These are phyloP conservation scores for Cadophora luteo-olivacea DNA, from an alignment of 2,329 filamentous ascomycete genomes.

Conservation along the genomic window DNA sequence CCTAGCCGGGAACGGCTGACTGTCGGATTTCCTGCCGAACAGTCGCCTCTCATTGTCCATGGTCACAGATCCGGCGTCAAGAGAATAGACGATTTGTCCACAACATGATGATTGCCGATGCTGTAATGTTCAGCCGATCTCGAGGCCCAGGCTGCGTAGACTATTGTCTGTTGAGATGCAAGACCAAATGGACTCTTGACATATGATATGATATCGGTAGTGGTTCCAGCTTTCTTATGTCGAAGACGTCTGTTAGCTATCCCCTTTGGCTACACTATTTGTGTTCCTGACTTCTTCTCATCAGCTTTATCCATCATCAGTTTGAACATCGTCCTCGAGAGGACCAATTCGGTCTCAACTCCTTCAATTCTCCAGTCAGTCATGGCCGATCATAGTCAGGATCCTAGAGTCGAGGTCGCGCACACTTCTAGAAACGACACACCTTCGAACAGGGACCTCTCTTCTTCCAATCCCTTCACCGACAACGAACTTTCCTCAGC, in stretches of 20 bases:
- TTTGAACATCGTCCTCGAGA: background rate
- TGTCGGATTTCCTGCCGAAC: no score
- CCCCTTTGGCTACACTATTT: background rate
- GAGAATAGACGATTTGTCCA: no score
- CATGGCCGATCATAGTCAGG: slow-evolving; percentile 8
- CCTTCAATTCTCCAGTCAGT: background rate
- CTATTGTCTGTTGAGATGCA: background rate
- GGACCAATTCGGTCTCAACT: background rate
- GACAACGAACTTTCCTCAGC: slow-evolving; percentile 2
- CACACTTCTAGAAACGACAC: background rate
- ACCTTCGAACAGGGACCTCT: background rate
- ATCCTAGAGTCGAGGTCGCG: background rate
- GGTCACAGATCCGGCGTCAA: no score
- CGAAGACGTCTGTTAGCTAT: background rate
- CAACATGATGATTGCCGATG: background rate
- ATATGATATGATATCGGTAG: background rate
- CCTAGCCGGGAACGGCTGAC: no score
- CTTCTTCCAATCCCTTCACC: slow-evolving; percentile 8
- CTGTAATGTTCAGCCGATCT: no score
- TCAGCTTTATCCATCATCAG: background rate
- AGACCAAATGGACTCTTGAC: background rate
- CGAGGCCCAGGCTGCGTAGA: background rate
- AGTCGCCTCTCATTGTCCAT: no score
- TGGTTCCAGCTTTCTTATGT: background rate
- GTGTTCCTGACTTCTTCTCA: background rate